phyloP scores from a whole-genome alignment of 2,329 filamentous ascomycete genomes.

The Diplodia corticola region DNA sequence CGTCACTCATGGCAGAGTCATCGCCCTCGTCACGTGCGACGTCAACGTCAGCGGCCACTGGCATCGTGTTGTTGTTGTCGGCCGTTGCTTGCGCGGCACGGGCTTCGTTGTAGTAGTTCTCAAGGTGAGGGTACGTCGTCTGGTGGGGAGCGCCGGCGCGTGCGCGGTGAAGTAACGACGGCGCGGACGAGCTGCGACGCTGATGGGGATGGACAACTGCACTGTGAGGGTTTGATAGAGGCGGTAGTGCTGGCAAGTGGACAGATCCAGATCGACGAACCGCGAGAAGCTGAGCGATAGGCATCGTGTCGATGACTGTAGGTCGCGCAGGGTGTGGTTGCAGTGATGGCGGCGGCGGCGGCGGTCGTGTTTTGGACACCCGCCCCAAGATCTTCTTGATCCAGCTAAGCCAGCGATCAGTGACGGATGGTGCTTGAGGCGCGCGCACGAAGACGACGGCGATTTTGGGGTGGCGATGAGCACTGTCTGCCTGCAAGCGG shows the following conservation, averaged over 20 bases:
- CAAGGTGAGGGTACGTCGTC: background rate
- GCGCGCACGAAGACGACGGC: no score
- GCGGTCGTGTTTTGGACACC: background rate
- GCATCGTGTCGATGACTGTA: background rate
- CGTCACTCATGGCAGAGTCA: background rate
- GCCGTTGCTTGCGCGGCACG: background rate
- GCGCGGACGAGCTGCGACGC: background rate
- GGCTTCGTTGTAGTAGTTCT: background rate
- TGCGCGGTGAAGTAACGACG: background rate
- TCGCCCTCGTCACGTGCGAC: background rate
- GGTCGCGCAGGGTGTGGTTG: background rate
- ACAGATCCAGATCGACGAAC: background rate
- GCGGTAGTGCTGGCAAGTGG: background rate
- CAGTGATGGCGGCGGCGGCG: background rate
- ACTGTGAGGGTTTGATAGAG: background rate
- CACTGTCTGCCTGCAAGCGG: background rate
- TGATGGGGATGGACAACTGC: background rate
- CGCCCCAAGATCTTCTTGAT: background rate
- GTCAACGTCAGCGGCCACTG: background rate
- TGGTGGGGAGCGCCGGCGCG: background rate
- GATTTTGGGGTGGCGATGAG: no score
- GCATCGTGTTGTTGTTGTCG: no score
- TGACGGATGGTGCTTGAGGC: no score
- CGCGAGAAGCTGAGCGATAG: background rate
- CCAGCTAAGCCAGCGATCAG: background rate